Conservation (phyloP, 2,329 filamentous ascomycete genomes). For the Colletotrichum chlorophyti region DNA sequence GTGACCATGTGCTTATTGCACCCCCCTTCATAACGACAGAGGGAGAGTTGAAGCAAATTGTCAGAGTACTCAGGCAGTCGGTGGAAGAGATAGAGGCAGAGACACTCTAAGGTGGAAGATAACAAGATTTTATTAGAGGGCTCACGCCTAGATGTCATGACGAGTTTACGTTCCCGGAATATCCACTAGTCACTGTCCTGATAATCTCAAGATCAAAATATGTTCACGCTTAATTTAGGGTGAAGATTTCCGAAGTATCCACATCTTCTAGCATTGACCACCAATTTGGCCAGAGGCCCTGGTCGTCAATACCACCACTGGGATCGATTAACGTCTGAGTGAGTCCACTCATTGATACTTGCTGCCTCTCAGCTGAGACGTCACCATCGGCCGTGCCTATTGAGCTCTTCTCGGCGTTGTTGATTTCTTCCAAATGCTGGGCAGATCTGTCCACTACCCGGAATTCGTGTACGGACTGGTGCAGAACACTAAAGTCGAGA, state of each 20-base stretch:
- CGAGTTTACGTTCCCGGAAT: background rate
- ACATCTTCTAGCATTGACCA: slow-evolving; percentile 29
- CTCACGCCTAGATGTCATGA: background rate
- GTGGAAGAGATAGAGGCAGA: slow-evolving; percentile 20
- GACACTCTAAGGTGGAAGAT: background rate
- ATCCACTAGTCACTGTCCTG: background rate
- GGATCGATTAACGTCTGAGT: slow-evolving; percentile 1
- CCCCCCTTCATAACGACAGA: slow-evolving; percentile 70
- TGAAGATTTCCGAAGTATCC: slow-evolving; percentile 14
- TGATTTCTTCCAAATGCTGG: slow-evolving; percentile 38
- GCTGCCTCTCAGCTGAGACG: background rate
- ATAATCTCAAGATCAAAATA: background rate
- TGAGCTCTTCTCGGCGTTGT: slow-evolving; percentile 31
- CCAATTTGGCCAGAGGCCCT: slow-evolving; percentile 29
- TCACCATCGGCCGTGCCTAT: background rate
- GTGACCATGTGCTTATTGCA: slow-evolving; percentile 74
- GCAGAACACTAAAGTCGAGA: slow-evolving; percentile 37
- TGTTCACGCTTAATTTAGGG: background rate
- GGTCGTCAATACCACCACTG: slow-evolving; percentile 11
- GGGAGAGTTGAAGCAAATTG: slow-evolving; percentile 1
- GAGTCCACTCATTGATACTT: background rate
- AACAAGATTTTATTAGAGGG: background rate
- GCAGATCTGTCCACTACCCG: slow-evolving; percentile 39
- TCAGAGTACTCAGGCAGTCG: slow-evolving; percentile 12
- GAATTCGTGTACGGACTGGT: slow-evolving; percentile 40